A percentile compares a stretch with the other conserved stretches of the same genome.
phyloP scores from a whole-genome alignment of 768 basidiomycete genomes.

The Tricholoma furcatifolium region DNA sequence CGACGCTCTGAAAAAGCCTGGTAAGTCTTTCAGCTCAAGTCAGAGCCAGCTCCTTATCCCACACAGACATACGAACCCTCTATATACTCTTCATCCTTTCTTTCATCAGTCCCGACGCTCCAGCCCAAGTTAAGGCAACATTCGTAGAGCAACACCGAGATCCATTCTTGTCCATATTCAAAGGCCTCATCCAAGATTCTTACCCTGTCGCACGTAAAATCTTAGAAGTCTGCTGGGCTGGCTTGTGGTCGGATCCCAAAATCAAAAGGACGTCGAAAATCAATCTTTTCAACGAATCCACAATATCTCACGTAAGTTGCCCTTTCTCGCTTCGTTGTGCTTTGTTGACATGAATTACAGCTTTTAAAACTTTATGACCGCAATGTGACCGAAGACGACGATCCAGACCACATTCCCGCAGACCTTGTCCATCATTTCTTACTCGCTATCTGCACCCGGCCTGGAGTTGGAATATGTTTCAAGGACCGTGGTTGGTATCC shows the following conservation, averaged over 20 bases:
- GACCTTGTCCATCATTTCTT: conserved; percentile 88
- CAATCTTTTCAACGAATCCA: conserved; percentile 65
- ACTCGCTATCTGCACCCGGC: conserved; percentile 76
- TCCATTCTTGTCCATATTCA: conserved; percentile 66
- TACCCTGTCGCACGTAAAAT: conserved; percentile 59
- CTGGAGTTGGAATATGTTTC: conserved; percentile 86
- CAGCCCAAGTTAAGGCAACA: conserved; percentile 52
- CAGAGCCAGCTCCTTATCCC: conserved; percentile 6
- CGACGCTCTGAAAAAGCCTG: conserved; percentile 53
- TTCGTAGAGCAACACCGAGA: conserved; percentile 76
- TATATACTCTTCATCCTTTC: conserved; percentile 74
- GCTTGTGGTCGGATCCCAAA: conserved; percentile 73
- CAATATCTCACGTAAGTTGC: conserved; percentile 56
- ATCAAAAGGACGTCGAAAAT: conserved; percentile 73
- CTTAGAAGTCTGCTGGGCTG: conserved; percentile 74
- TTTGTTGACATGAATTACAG: conserved; percentile 29
- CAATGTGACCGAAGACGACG: conserved; percentile 41
- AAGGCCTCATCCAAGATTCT: conserved; percentile 66
- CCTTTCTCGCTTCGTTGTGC: not conserved
- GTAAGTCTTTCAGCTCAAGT: conserved; percentile 31
- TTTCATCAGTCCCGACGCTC: conserved; percentile 52
- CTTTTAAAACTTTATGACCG: conserved; percentile 77
- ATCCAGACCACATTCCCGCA: conserved; percentile 60
- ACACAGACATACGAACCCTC: conserved; percentile 73
- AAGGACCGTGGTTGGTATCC: conserved; percentile 90